Conservation (phyloP, 352 stramenopile species). For the Thraustochytrium striatum region DNA sequence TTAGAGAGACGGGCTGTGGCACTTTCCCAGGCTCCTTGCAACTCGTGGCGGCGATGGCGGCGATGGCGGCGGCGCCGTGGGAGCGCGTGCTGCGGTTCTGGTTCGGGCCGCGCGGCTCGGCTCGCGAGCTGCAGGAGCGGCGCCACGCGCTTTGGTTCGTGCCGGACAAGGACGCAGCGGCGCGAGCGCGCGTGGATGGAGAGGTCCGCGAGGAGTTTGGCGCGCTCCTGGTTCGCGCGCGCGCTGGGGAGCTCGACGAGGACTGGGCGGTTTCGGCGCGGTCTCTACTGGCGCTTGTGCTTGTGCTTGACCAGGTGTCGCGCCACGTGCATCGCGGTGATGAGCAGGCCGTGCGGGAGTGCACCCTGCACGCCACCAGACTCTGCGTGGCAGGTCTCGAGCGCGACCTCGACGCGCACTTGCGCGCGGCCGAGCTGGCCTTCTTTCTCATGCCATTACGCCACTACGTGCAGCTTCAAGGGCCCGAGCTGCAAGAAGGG, state of each 20-base stretch:
- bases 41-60: background rate
- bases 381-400: conserved; percentile 61
- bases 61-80: too few relatives aligned
- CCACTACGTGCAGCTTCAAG: conserved; percentile 58
- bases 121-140: background rate
- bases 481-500: conserved; percentile 56
- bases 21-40: too few relatives aligned
- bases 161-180: background rate
- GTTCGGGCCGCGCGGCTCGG: background rate
- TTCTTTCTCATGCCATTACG: conserved; percentile 77
- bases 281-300: conserved; percentile 63
- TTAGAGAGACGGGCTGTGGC: too few relatives aligned
- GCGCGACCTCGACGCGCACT: conserved; percentile 59
- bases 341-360: conserved; percentile 59
- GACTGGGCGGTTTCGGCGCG: background rate
- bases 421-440: conserved; percentile 64
- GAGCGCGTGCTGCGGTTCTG: conserved; percentile 15
- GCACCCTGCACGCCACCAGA: conserved; percentile 54
- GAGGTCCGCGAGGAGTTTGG: background rate
- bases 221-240: background rate
- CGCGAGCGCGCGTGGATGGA: background rate
- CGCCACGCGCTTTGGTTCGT: conserved; percentile 39
- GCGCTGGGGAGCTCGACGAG: background rate
- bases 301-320: conserved; percentile 79
- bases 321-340: conserved; percentile 67